Evolutionary conservation across 441 rosid species (phyloP), one percentile per base, ranked within the genome.

Genomic region (Syzygium malaccense): DNA sequence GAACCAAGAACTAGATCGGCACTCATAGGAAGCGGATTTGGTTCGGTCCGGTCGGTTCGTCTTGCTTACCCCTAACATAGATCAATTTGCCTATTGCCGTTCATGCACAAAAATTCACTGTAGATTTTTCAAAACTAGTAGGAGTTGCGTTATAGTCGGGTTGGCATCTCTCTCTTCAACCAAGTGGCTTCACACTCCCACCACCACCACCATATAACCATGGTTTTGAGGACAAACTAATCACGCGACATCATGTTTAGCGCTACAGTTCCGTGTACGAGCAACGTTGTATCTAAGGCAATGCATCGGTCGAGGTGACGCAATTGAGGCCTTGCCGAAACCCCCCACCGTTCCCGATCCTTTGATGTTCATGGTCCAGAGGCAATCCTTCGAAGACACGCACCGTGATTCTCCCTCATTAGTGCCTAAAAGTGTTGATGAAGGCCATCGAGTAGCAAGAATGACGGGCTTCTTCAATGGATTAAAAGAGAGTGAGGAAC

Each of bases 171-270:
- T n/a, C 33, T 62, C 68, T n/a, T 18, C 20, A 64, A 30, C 11
- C 11, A 7, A 30, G 71, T 30, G 37, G 37, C 15, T 64, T 15
- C 71, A 7, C 5, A 7, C 37, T 30, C 37, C 37, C 6, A 9
- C 37, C 71, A 14, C 7, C 68, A 14, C 4, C 32, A 28, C 8
- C 30, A 12, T 14, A 28, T 28, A 30, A 62, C 71, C 20, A 7
- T 7, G 20, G 5, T 7, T 64, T 4, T 4, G 0, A 7, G 71
- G 37, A 64, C 37, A 30, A 64, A 30, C 20, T 7, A 30, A 64
- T 15, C 11, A 7, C 11, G 0, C 4, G 11, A 30, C 1, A 2
- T 64, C 71, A 7, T 14, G 71, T 64, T 18, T 0, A 3, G 1
- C 32, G 15, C 7, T 30, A 6, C 11, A 60, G 32, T 28, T 60